Evolutionary conservation across 1,284 basidiomycete species (phyloP), one percentile per base, ranked within the genome.

Genomic region (Laetiporus sulphureus): DNA sequence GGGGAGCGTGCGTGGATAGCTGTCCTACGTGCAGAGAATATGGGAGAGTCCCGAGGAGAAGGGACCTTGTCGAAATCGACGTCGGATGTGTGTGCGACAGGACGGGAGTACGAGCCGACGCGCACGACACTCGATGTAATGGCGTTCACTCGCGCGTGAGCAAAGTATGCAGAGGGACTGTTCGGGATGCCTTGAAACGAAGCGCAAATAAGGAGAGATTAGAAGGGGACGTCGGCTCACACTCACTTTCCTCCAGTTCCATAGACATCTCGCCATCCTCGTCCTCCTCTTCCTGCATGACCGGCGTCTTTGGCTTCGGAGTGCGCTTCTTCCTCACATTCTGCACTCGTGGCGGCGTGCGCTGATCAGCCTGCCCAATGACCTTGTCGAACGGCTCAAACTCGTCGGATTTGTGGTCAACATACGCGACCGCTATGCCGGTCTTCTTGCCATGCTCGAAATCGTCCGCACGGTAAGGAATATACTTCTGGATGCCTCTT

Each of bases 321-420:
- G 61, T 59, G 33, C 62, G 66, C 46, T 63, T 68, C 56, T 57
- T 65, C 57, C 66, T 62, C 64, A 75, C 47, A 35, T 42, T 43
- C 52, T 58, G 52, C 44, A 71, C 66, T 40, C 64, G 68, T n/a
- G 73, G 75, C 3, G 80, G 79, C 3, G 78, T 71, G n/a, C 72
- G 67, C 40, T 68, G 68, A 61, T 87, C 81, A 0, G 75, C 82
- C 53, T 84, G 79, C 36, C 72, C 67, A 49, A 93, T 77, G 54
- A 91, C 70, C 50, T 80, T 75, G 42, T 81, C 78, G 54, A 90
- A 85, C 10, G 80, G 80, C 61, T 94, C 91, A 59, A 89, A 90
- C 8, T 91, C 93, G 56, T 91, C 86, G 12, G 82, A 82, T 51
- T 79, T 80, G 48, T 77, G 75, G 38, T 80, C 76, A 38, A 89